Percentiles rank a stretch among this genome's conserved stretches.
Conservation (phyloP, 148 eudicot genomes). For the Linanthus parryae region DNA sequence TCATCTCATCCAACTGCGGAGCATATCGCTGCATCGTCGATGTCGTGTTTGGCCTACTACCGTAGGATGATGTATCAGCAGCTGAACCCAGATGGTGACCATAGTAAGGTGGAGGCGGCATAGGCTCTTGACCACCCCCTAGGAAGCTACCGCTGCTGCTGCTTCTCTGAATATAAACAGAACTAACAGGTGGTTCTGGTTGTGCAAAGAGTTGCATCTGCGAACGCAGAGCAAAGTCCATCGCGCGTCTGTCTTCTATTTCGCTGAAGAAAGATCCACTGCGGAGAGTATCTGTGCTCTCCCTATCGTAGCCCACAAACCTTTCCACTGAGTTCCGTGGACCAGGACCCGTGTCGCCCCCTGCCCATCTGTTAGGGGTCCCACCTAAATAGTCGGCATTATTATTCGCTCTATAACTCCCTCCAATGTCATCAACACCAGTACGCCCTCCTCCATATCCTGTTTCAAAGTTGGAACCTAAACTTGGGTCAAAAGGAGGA, state of each 20-base stretch:
- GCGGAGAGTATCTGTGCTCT: slow-evolving; percentile 7
- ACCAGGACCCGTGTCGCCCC: background rate
- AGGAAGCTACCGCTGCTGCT: too few relatives aligned
- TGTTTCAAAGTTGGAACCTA: slow-evolving; percentile 11
- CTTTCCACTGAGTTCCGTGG: slow-evolving; percentile 1
- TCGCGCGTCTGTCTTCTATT: slow-evolving; percentile 7
- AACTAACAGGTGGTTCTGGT: too few relatives aligned
- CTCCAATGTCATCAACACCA: slow-evolving; percentile 5
- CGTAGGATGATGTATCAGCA: slow-evolving; percentile 1
- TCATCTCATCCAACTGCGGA: slow-evolving; percentile 31
- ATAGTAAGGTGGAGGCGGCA: slow-evolving; percentile 9
- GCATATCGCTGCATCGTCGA: slow-evolving; percentile 40
- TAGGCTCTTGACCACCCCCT: slow-evolving; percentile 13
- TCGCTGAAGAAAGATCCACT: slow-evolving; percentile 15
- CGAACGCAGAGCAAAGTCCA: background rate
- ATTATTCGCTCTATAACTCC: slow-evolving; percentile 5
- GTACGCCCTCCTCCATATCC: slow-evolving; percentile 11
- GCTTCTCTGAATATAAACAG: too few relatives aligned
- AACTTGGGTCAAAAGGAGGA: slow-evolving; percentile 9
- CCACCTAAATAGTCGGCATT: slow-evolving; percentile 14
- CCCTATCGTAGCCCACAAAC: slow-evolving; percentile 13
- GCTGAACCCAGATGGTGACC: slow-evolving; percentile 12
- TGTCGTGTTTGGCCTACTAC: slow-evolving; percentile 11
- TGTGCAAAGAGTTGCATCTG: slow-evolving; percentile 10
- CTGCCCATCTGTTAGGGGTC: slow-evolving; percentile 5